Conservation (phyloP, 2,329 filamentous ascomycete species). For the Stromatinia cepivora region DNA sequence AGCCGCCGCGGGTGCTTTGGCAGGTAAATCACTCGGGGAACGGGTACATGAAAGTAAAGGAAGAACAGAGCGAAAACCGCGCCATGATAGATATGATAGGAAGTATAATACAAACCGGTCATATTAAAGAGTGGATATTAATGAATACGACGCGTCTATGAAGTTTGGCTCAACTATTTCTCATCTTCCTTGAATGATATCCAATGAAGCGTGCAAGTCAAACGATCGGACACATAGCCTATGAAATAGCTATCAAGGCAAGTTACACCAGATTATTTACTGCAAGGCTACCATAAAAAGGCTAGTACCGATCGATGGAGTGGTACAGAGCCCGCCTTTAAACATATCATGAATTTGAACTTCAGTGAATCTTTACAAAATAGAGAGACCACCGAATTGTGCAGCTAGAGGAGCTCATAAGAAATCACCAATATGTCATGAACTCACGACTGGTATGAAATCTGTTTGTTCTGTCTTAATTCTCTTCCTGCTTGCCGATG, state of each 20-base stretch:
- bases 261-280: too few species aligned
- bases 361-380: neutral
- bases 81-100: neutral
- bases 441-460: neutral
- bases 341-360: neutral
- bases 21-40: constrained; percentile 5
- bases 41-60: neutral
- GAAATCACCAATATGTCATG: neutral
- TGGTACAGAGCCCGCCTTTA: too few species aligned
- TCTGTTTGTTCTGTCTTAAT: neutral
- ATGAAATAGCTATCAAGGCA: too few species aligned
- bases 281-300: too few species aligned
- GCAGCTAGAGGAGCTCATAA: neutral
- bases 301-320: too few species aligned
- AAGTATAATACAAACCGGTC: neutral
- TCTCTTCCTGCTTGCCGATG: neutral
- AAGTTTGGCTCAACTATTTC: neutral
- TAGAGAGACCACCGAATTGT: neutral
- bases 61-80: neutral
- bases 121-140: neutral
- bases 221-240: neutral
- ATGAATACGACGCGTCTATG: neutral
- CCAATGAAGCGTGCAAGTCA: neutral
- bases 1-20: neutral
- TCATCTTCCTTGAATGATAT: too few species aligned